Percentiles rank a stretch among this genome's conserved stretches.
Conservation (phyloP, 768 basidiomycete genomes). For the Hirschioporus abietinus region DNA sequence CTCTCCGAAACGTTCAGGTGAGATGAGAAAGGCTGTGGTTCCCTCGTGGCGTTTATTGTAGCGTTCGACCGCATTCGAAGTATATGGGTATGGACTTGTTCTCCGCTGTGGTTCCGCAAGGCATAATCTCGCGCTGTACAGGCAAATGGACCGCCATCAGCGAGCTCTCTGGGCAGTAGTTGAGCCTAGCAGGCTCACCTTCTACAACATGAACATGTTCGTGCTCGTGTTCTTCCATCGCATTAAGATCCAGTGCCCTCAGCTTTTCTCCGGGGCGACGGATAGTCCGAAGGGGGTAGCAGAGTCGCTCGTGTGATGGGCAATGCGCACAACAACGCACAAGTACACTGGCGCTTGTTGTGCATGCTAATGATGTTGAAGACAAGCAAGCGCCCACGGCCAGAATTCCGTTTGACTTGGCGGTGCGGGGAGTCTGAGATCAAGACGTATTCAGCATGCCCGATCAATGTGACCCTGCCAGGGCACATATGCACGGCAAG, state of each 20-base stretch:
- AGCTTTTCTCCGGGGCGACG: neutral
- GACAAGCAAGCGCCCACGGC: neutral
- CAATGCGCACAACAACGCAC: neutral
- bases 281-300: neutral
- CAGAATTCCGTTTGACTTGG: neutral
- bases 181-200: neutral
- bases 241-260: neutral
- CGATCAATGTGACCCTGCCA: neutral
- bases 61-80: neutral
- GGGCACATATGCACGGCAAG: neutral
- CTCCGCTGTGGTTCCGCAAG: neutral
- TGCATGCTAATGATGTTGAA: neutral
- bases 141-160: neutral
- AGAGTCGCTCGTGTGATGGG: neutral
- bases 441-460: neutral
- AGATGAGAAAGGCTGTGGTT: neutral
- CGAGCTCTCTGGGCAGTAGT: neutral
- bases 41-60: neutral
- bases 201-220: neutral
- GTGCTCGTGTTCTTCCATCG: neutral
- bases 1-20: neutral
- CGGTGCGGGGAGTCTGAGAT: neutral
- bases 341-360: neutral
- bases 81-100: neutral
- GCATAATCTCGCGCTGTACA: neutral